Base-by-base conservation (phyloP, 352 stramenopile genomes). In the Thalassiosira livingstoniorum region DNA sequence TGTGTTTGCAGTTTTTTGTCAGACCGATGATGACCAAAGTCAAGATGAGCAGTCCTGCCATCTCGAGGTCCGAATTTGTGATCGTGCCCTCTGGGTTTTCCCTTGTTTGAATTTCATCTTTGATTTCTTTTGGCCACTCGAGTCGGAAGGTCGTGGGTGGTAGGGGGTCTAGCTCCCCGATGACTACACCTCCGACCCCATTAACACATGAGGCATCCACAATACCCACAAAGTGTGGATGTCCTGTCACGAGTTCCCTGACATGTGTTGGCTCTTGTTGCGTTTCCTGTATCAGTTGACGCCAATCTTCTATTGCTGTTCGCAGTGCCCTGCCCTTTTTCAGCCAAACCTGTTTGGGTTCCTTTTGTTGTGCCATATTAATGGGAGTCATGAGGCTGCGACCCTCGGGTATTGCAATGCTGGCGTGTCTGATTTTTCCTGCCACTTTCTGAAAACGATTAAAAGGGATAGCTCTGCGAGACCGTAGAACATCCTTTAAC, bases 11-110 rank as follows among this genome's bases (percentile, higher is more conserved):
- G 23, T 1, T 13, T 29, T 68, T 27, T 27, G 47, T 73, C 0
- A 71, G n/a, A 21, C 23, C 31, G 45, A 80, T 61, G n/a, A 87
- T 74, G 0, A 87, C 68, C 0, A 82, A 25, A 61, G 60, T 80
- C 18, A 79, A n/a, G 1, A 78, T 21, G 21, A 78, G 23, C 39
- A 75, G 13, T 4, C 47, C 79, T 13, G 71, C 79, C 58, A 74
- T 73, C n/a, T 82, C 79, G 7, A 86, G 39, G 32, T 86, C 79
- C 0, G 79, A 86, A 39, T 87, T 87, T 23, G 80, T 83, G 18
- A 87, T 54, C 5, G 13, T 0, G 0, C 64, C 80, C 0, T 65
- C 31, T 0, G 45, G 45, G 27, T 86, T 74, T 0, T 25, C 27
- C 0, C 61, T 27, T 0, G 35, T 35, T 3, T 53, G 23, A 0